phyloP scores from a whole-genome alignment of 108 stramenopile species.

The Schizochytrium sp. region DNA sequence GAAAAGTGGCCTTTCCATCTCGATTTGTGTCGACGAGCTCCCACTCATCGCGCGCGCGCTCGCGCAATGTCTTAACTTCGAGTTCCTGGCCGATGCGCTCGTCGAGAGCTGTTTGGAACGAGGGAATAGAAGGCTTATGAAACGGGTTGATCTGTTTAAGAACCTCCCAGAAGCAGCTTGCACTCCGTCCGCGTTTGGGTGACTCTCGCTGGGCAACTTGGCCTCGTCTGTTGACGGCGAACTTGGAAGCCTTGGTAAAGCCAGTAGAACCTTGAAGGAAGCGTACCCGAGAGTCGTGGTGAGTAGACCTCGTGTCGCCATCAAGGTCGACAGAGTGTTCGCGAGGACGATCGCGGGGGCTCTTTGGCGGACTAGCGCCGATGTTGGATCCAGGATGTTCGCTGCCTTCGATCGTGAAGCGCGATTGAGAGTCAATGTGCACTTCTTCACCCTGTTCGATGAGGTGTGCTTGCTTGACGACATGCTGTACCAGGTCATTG shows the following conservation, averaged over 20 bases:
- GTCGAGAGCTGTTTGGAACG: not conserved
- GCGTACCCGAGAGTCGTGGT: not conserved
- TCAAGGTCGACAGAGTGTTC: too few species aligned
- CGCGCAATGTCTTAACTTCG: not conserved
- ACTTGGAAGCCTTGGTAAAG: not conserved
- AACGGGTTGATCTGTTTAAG: not conserved
- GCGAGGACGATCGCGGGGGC: too few species aligned
- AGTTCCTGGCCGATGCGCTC: not conserved
- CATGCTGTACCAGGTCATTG: too few species aligned
- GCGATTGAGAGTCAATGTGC: too few species aligned
- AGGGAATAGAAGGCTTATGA: not conserved
- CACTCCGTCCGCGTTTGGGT: not conserved
- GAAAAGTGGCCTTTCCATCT: not conserved
- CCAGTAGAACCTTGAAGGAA: not conserved
- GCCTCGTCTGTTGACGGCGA: not conserved
- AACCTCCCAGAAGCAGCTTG: not conserved
- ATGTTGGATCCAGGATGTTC: too few species aligned
- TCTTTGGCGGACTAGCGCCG: too few species aligned
- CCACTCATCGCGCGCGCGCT: conserved; percentile 4
- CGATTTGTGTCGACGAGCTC: not conserved
- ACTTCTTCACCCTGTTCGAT: too few species aligned
- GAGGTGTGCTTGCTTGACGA: too few species aligned
- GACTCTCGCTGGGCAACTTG: not conserved
- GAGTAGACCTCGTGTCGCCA: too few species aligned
- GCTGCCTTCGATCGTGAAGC: too few species aligned